Conservation (phyloP, 2,329 filamentous ascomycete species). For the Aspergillus glaucus region DNA sequence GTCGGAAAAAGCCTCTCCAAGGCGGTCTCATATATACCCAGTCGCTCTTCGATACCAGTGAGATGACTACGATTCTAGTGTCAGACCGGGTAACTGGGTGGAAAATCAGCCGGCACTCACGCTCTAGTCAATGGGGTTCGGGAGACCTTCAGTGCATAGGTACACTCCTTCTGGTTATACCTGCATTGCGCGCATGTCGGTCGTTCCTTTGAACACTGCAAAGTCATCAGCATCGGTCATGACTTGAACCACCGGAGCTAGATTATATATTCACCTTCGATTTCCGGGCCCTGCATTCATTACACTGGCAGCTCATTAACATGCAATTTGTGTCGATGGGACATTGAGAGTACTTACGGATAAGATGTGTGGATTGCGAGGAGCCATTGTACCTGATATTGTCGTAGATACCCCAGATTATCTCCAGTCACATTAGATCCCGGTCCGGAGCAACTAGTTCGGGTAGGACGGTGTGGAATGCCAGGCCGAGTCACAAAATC, state of each 20-base stretch:
- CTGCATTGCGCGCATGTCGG: neutral
- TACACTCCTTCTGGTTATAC: neutral
- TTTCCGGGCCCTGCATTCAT: neutral
- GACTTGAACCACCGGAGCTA: no score
- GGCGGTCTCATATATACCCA: neutral
- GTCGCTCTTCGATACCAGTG: neutral
- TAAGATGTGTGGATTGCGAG: neutral
- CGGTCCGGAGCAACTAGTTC: no score
- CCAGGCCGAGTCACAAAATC: no score
- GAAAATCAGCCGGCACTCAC: neutral
- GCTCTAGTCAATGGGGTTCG: neutral
- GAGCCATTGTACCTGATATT: no score
- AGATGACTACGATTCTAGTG: neutral
- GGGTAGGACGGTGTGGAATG: no score
- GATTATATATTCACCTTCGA: neutral
- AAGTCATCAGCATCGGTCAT: neutral
- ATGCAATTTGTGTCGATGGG: no score
- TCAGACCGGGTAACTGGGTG: neutral
- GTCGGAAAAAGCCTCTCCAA: neutral
- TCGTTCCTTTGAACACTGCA: neutral
- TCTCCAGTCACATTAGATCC: no score
- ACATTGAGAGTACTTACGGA: neutral
- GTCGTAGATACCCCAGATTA: no score
- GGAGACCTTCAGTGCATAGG: neutral
- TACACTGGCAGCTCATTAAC: neutral